phyloP scores from a whole-genome alignment of 805 yeast genomes.

The Metschnikowia colocasiae region DNA sequence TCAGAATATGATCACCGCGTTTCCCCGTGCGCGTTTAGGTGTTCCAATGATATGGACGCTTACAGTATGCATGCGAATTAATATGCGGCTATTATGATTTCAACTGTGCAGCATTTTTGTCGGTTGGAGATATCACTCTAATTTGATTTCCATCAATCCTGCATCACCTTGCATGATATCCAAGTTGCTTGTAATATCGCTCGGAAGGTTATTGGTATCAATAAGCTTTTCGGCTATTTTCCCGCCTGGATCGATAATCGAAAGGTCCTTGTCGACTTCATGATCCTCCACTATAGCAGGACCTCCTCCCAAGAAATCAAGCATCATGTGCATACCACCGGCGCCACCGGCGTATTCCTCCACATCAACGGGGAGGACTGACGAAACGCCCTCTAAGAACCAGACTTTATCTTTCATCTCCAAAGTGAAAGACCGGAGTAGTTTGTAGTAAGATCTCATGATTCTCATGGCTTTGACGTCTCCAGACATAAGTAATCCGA shows the following conservation, averaged over 20 bases:
- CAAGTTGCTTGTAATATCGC: slow-evolving; percentile 48
- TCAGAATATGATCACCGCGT: neutral
- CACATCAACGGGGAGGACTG: slow-evolving; percentile 85
- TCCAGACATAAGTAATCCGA: slow-evolving; percentile 75
- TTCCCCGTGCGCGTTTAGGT: slow-evolving; percentile 3
- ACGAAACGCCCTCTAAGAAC: slow-evolving; percentile 82
- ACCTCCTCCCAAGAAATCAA: slow-evolving; percentile 77
- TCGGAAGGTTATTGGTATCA: slow-evolving; percentile 55
- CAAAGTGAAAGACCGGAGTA: slow-evolving; percentile 74
- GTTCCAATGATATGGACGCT: neutral
- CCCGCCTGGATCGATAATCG: slow-evolving; percentile 43
- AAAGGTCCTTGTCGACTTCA: slow-evolving; percentile 39
- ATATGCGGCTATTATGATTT: neutral
- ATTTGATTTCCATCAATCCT: slow-evolving; percentile 36
- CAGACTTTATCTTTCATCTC: slow-evolving; percentile 89
- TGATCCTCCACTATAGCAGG: slow-evolving; percentile 37
- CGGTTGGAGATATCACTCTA: slow-evolving; percentile 5
- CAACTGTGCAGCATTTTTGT: neutral
- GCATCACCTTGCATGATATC: slow-evolving; percentile 50
- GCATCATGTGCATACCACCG: slow-evolving; percentile 90
- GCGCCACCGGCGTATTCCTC: slow-evolving; percentile 85
- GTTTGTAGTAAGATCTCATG: slow-evolving; percentile 81
- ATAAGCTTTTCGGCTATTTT: slow-evolving; percentile 44
- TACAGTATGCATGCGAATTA: neutral
- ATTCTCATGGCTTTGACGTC: slow-evolving; percentile 87